Base-by-base conservation (phyloP, 345 rosid genomes). In the Microcos paniculata region DNA sequence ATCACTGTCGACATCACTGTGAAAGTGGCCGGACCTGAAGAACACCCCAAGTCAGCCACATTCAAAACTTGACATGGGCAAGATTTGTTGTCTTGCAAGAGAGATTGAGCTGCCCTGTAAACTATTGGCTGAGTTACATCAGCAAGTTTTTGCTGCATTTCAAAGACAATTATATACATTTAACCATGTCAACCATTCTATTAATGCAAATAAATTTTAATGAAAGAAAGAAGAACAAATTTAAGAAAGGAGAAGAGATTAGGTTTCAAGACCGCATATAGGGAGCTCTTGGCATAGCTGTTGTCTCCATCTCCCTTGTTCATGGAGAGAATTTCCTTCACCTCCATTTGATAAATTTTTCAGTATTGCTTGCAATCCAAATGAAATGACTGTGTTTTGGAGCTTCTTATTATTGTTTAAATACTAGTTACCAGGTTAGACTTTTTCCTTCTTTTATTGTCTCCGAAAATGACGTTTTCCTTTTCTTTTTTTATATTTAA, bases 21-120 rank as follows among this genome's bases (percentile, higher is more conserved):
- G n/a, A 92, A 76, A 33, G 88, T 56, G 66, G 89, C 91, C 0
- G 94, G 98, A 56, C 94, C 91, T 3, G 96, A 84, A 33, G 98
- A 88, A 52, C 98, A 93, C 42, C 98, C 98, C 78, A 93, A 71
- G 66, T 93, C 98, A 6, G 94, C 94, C 14, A 93, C 8, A 13
- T 59, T 59, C 7, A 59, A 35, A 59, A 24, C 38, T 30, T 64
- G 24, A 64, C 2, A 6, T 0, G 24, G 69, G 48, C 11, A 35
- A 0, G n/a, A n/a, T 65, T 13, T 6, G n/a, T n/a, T n/a, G n/a
- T 40, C 24, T 13, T 4, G 9, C 1, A 24, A 0, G 19, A 59
- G 2, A 26, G 64, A 59, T 59, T 59, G 38, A 59, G 26, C 64
- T 26, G 64, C 15, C 18, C 1, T 28, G 16, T 26, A 24, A 3